These are phyloP conservation scores for Fusarium sacchari DNA, from an alignment of 2,329 filamentous ascomycete genomes.

Conservation along the genomic window DNA sequence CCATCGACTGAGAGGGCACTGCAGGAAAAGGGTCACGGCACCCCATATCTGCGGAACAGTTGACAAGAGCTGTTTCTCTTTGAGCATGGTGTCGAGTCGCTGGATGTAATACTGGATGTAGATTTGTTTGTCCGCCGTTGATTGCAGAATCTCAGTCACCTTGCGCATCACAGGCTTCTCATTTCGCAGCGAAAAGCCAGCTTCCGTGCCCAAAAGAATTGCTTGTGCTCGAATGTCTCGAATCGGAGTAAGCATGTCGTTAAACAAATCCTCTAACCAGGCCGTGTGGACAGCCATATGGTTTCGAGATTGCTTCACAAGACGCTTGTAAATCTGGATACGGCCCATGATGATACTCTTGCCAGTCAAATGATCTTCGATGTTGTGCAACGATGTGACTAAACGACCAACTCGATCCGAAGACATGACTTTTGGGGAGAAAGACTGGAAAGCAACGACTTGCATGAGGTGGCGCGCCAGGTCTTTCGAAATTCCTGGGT, in stretches of 20 bases:
- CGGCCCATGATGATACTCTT: constrained; percentile 84
- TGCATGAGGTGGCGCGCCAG: constrained; percentile 83
- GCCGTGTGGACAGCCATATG: constrained; percentile 77
- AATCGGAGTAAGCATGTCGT: constrained; percentile 80
- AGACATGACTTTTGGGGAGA: constrained; percentile 79
- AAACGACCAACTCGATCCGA: constrained; percentile 75
- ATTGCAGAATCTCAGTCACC: constrained; percentile 71
- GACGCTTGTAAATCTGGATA: constrained; percentile 79
- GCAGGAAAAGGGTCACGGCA: constrained; percentile 80
- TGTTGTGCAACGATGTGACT: constrained; percentile 74
- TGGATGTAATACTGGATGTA: constrained; percentile 77
- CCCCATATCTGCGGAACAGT: constrained; percentile 91
- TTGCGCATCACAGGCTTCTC: constrained; percentile 74
- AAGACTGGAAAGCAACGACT: constrained; percentile 82
- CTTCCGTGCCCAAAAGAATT: constrained; percentile 77
- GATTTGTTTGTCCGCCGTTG: constrained; percentile 61
- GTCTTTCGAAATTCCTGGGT: constrained; percentile 76
- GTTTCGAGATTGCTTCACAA: constrained; percentile 75
- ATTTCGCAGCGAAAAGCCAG: constrained; percentile 74
- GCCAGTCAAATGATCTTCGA: constrained; percentile 79
- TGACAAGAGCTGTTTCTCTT: constrained; percentile 60
- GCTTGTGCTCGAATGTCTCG: constrained; percentile 81
- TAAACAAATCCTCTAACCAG: constrained; percentile 86
- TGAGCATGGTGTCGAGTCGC: constrained; percentile 74
- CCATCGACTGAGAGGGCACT: constrained; percentile 75